A percentile compares a stretch with the other conserved stretches of the same genome.
phyloP scores from a whole-genome alignment of 371 early-diverging fungal species.

The Dichotomocladium elegans region DNA sequence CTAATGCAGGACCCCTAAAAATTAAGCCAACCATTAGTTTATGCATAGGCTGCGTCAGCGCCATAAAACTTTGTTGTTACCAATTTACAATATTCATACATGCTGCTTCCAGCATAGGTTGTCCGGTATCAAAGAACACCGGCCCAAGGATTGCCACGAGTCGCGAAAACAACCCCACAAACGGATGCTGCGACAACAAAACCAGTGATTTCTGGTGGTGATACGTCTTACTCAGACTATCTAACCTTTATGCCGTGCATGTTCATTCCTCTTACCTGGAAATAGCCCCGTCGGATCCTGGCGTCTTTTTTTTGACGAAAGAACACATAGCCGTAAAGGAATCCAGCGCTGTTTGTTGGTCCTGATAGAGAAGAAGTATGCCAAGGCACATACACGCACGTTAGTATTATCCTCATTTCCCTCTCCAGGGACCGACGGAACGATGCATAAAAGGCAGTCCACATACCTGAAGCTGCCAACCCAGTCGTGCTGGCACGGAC shows the following conservation, averaged over 20 bases:
- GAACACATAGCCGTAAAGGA: slow-evolving; percentile 89
- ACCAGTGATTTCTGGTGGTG: slow-evolving; percentile 78
- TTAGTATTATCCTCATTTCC: too few species aligned
- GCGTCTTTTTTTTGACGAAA: slow-evolving; percentile 90
- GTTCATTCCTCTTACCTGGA: slow-evolving; percentile 58
- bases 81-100: slow-evolving; percentile 78
- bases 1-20: slow-evolving; percentile 20
- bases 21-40: neutral
- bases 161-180: slow-evolving; percentile 78
- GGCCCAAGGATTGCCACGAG: slow-evolving; percentile 78
- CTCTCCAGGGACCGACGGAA: too few species aligned
- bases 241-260: neutral
- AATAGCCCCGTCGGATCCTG: slow-evolving; percentile 84
- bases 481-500: slow-evolving; percentile 66
- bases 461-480: slow-evolving; percentile 57
- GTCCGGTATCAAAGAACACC: slow-evolving; percentile 73
- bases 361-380: slow-evolving; percentile 29
- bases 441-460: too few species aligned
- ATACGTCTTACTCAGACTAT: neutral
- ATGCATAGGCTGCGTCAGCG: neutral
- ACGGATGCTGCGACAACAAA: slow-evolving; percentile 83
- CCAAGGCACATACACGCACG: too few species aligned
- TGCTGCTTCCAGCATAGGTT: slow-evolving; percentile 78
- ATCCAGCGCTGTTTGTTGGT: slow-evolving; percentile 68
- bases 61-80: slow-evolving; percentile 32